These are phyloP conservation scores for Quercus parvula DNA, from an alignment of 306 rosid species.

Conservation along the genomic window DNA sequence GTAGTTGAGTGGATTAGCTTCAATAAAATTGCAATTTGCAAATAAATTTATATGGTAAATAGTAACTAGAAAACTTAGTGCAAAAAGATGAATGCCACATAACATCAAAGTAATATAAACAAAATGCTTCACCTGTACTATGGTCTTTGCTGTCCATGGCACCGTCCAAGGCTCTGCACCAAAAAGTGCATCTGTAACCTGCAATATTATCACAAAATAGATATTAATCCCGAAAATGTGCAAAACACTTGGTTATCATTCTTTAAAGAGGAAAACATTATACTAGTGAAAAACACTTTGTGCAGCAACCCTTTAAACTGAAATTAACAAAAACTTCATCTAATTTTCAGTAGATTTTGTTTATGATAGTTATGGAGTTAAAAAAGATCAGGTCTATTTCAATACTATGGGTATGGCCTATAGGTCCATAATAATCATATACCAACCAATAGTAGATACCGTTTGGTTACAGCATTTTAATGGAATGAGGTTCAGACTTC, in stretches of 20 bases:
- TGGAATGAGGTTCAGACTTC: background rate
- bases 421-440: background rate
- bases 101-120: conserved; percentile 9
- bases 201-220: conserved; percentile 19
- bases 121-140: conserved; percentile 46
- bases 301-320: background rate
- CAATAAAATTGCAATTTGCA: background rate
- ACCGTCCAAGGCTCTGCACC: conserved; percentile 48
- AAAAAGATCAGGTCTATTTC: background rate
- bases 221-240: conserved; percentile 8
- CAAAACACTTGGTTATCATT: background rate
- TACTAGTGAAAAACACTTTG: background rate
- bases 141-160: conserved; percentile 57
- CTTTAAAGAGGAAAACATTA: background rate
- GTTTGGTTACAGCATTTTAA: background rate
- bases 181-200: conserved; percentile 30
- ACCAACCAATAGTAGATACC: background rate
- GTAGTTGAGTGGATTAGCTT: background rate
- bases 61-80: background rate
- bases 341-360: background rate
- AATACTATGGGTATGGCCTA: background rate
- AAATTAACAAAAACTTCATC: background rate
- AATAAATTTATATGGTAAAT: background rate
- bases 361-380: background rate
- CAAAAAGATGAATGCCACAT: conserved; percentile 1